A percentile compares a stretch with the other conserved stretches of the same genome.
Evolutionary conservation across 2,329 filamentous ascomycete species (phyloP).

Genomic region (Cytospora chrysosperma): DNA sequence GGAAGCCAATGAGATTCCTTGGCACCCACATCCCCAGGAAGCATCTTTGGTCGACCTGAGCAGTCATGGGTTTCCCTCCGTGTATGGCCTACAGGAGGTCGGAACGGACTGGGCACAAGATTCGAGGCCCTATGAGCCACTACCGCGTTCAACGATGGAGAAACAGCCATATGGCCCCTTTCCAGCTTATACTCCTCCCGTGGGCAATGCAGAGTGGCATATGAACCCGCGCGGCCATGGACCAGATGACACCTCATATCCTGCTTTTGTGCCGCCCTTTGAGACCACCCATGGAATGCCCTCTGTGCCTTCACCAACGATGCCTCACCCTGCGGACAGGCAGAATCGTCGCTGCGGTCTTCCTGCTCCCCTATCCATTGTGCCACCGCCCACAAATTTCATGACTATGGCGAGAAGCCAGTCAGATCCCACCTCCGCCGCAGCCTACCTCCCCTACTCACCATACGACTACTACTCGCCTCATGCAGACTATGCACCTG

Average conservation of each 20-base stretch:
- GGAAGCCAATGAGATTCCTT: constrained; percentile 38
- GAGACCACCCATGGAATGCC: constrained; percentile 39
- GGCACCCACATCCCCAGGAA: constrained; percentile 33
- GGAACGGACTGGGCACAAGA: constrained; percentile 21
- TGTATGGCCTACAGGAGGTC: not conserved
- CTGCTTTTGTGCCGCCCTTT: constrained; percentile 36
- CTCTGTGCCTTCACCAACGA: constrained; percentile 49
- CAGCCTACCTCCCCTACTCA: constrained; percentile 7
- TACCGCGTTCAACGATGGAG: constrained; percentile 50
- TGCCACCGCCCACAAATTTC: constrained; percentile 34
- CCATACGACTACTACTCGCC: constrained; percentile 17
- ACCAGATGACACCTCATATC: constrained; percentile 33
- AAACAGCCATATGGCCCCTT: constrained; percentile 50
- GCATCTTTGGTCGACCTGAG: constrained; percentile 26
- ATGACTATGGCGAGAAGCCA: constrained; percentile 30
- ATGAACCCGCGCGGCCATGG: constrained; percentile 34
- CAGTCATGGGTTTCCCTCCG: constrained; percentile 51
- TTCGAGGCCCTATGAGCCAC: constrained; percentile 50
- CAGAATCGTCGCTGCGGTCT: constrained; percentile 39
- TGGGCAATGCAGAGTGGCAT: constrained; percentile 37
- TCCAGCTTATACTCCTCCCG: constrained; percentile 47
- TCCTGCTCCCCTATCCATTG: constrained; percentile 44
- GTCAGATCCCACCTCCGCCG: constrained; percentile 30
- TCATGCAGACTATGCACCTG: constrained; percentile 14
- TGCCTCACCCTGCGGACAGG: constrained; percentile 44